Conservation (phyloP, 2,329 filamentous ascomycete genomes). For the Penicillium nordicum region DNA sequence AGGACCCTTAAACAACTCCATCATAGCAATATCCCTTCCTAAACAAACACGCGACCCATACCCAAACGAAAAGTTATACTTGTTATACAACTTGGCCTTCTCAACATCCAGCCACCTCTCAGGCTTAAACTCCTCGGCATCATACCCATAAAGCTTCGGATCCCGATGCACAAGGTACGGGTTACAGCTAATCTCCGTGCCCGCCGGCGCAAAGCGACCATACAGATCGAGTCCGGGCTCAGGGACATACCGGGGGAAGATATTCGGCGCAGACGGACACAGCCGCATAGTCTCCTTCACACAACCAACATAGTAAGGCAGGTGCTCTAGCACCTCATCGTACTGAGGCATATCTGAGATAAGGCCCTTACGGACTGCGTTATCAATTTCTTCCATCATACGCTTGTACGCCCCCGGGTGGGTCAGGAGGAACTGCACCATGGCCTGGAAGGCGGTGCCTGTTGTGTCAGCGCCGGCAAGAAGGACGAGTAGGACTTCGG, state of each 20-base stretch:
- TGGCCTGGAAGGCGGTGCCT: constrained; percentile 49
- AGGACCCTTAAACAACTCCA: constrained; percentile 52
- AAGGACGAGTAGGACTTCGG: constrained; percentile 52
- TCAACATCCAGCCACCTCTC: constrained; percentile 43
- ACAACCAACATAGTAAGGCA: constrained; percentile 51
- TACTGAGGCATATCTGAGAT: constrained; percentile 40
- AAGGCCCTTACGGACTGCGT: constrained; percentile 31
- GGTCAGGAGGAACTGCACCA: constrained; percentile 45
- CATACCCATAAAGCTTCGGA: constrained; percentile 38
- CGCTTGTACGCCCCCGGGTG: constrained; percentile 43
- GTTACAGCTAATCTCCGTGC: constrained; percentile 48
- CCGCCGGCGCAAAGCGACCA: constrained; percentile 40
- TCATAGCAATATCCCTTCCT: constrained; percentile 51
- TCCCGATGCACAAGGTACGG: constrained; percentile 50
- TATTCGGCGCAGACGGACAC: constrained; percentile 50
- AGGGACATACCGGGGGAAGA: constrained; percentile 48
- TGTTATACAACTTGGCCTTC: constrained; percentile 43
- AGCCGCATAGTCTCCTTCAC: constrained; percentile 52
- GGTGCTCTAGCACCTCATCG: constrained; percentile 41
- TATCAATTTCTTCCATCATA: constrained; percentile 49
- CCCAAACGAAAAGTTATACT: constrained; percentile 51
- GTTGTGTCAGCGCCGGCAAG: constrained; percentile 54
- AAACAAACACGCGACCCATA: constrained; percentile 50
- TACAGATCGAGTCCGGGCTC: constrained; percentile 39
- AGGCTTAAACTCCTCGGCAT: constrained; percentile 41